A percentile compares a stretch with the other conserved stretches of the same genome.
phyloP scores from a whole-genome alignment of 495 filamentous ascomycete genomes.

The Terfezia boudieri region DNA sequence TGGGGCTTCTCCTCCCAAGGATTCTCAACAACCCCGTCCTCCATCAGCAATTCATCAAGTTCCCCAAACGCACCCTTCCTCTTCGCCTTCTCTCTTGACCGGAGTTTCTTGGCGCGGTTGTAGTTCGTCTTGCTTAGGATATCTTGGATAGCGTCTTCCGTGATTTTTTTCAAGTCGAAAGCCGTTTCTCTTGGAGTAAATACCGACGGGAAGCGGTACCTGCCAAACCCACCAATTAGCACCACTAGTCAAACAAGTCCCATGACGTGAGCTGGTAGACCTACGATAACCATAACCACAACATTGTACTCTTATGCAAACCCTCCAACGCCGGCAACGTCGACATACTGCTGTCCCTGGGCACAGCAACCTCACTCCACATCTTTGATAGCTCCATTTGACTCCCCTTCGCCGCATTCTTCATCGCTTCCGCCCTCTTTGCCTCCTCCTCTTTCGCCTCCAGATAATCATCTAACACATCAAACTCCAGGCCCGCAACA shows the following conservation, averaged over 20 bases:
- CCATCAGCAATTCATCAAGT: too few species aligned
- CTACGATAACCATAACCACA: slow-evolving; percentile 62
- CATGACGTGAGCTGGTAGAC: not conserved
- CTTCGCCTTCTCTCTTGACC: not conserved
- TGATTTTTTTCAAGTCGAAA: slow-evolving; percentile 53
- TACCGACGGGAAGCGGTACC: slow-evolving; percentile 47
- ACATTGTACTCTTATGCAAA: slow-evolving; percentile 57
- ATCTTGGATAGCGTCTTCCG: slow-evolving; percentile 55
- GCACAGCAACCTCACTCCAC: not conserved
- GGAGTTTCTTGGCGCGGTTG: not conserved
- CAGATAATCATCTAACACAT: slow-evolving; percentile 36
- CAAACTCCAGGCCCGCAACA: slow-evolving; percentile 39
- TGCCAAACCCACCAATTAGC: slow-evolving; percentile 6
- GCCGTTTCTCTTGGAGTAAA: slow-evolving; percentile 59
- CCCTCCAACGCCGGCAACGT: slow-evolving; percentile 38
- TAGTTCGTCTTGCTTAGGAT: slow-evolving; percentile 23
- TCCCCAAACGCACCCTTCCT: not conserved
- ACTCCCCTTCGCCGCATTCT: not conserved
- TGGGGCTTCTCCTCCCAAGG: not conserved
- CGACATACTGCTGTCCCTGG: not conserved
- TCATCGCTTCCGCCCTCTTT: not conserved
- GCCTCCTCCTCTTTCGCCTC: slow-evolving; percentile 26
- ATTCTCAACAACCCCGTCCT: not conserved
- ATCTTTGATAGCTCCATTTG: not conserved
- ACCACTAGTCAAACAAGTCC: not conserved